Base-by-base conservation (phyloP, 2,329 filamentous ascomycete species). In the Gaeumannomyces tritici region DNA sequence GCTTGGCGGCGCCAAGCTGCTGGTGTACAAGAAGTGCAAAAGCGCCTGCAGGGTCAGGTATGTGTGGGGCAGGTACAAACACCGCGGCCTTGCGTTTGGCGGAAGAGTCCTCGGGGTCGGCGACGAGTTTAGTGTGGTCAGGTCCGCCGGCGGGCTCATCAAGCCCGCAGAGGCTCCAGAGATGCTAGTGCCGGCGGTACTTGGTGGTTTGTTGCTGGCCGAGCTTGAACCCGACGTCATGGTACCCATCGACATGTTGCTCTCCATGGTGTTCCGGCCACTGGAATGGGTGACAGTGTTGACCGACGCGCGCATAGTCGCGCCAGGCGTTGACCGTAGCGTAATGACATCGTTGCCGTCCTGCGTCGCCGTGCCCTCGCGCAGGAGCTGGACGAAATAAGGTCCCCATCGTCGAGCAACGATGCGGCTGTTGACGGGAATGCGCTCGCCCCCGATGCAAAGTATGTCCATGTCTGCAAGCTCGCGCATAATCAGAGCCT, bases 401-500 rank as follows among this genome's bases (percentile, higher is more conserved):
- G 92, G 91, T 0, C 95, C 95, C 95, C 95, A 99, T 71, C 95
- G 83, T 31, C 91, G 85, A 12, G 90, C 89, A 21, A 98, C 82
- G 21, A 99, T 84, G 63, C 92, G 86, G 8, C 95, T 98, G 74
- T 96, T 99, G 67, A 97, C 90, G 0, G 95, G 91, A 67, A 98
- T 91, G 24, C 93, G 86, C 72, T 97, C 93, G 27, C 93, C 93
- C 26, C 90, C 89, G 55, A 96, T 88, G 61, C 93, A 95, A 31
- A 98, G 80, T 63, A 99, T 90, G 70, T 98, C 95, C 95, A 99
- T 99, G 69, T 99, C 95, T 3, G 91, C 84, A 62, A 99, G 79
- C 73, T 98, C 95, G n/a, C 87, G 85, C 72, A 96, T 79, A 1
- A 82, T 82, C 65, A 96, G 78, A 0, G 91, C 89, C 73, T 91